These are phyloP conservation scores for Neopestalotiopsis sp. DNA, from an alignment of 2,329 filamentous ascomycete species.

Conservation along the genomic window DNA sequence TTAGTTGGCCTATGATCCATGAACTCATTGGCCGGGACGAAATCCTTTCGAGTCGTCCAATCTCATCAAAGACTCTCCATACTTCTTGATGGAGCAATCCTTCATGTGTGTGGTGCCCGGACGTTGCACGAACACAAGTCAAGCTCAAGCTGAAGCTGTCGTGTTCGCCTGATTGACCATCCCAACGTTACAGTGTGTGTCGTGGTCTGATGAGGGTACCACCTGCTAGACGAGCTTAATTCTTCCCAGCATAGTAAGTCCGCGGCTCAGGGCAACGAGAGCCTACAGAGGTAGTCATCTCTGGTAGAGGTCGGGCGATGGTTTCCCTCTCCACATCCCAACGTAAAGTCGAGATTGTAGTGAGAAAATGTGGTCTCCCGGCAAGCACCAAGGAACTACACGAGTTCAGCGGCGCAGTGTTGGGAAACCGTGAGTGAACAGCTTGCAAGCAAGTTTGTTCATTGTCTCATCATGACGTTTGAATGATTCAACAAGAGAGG, in stretches of 20 bases:
- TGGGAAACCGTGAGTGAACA: background rate
- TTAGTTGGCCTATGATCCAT: background rate
- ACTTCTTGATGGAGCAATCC: background rate
- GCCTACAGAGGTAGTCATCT: background rate
- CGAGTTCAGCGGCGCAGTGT: background rate
- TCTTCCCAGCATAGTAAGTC: background rate
- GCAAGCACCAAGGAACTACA: constrained; percentile 23
- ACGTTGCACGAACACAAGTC: background rate
- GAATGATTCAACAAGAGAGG: background rate
- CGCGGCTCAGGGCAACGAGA: background rate
- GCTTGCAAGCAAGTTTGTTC: constrained; percentile 1
- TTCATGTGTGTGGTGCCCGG: background rate
- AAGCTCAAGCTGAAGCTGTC: constrained; percentile 3
- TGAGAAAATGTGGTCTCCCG: constrained; percentile 53
- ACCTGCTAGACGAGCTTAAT: constrained; percentile 1
- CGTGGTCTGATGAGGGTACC: background rate
- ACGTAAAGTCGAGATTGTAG: constrained; percentile 51
- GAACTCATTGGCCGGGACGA: background rate
- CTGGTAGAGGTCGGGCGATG: background rate
- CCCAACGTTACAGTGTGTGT: background rate
- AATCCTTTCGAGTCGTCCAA: background rate
- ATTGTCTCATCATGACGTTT: background rate
- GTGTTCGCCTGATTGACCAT: background rate
- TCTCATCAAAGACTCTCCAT: background rate
- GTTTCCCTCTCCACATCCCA: constrained; percentile 54